Base-by-base conservation (phyloP, 2,329 filamentous ascomycete genomes). In the Aspergillus spinulosporus region DNA sequence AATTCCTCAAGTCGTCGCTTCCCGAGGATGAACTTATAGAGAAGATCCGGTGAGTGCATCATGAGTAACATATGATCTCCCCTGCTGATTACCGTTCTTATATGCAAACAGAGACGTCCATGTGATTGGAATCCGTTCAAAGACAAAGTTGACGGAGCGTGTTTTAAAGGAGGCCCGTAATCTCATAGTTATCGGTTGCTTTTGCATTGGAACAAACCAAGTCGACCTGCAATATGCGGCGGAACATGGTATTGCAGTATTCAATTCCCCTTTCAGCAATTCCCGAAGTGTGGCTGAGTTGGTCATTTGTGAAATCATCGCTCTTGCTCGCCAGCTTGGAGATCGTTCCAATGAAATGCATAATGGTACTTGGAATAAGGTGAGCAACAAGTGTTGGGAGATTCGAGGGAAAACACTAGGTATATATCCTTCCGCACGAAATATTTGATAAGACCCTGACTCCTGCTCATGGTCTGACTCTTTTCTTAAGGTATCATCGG, bases 211-310 rank as follows among this genome's bases (percentile, higher is more conserved):
- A 63, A 99, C 94, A 56, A 97, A 76, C 61, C 74, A 76, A 62
- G 74, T 77, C 31, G 74, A 77, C 57, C 70, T 77, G 28, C 73
- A 77, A 61, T 77, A 74, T 66, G 74, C 74, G 4, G 74, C 74
- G n/a, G 70, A 74, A 14, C 71, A 77, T 58, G 74, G 94, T 64
- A 96, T 97, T 72, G 92, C 92, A 36, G 94, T 99, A 62, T 99
- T 99, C 85, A 99, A 99, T 79, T 97, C 94, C 45, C 94, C 94
- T 1, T 99, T 99, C 77, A 92, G 90, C 78, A 99, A 99, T 78
- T 97, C 93, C 5, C 88, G 94, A 73, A 96, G 90, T 72, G 94
- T 99, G 50, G 94, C 94, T 55, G 94, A 99, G 80, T 82, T 97
- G 55, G 92, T 97, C 66, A 97, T 99, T 72, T 88, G 82, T 52